These are phyloP conservation scores for Omphalea diandra DNA, from an alignment of 441 rosid genomes.

Conservation along the genomic window DNA sequence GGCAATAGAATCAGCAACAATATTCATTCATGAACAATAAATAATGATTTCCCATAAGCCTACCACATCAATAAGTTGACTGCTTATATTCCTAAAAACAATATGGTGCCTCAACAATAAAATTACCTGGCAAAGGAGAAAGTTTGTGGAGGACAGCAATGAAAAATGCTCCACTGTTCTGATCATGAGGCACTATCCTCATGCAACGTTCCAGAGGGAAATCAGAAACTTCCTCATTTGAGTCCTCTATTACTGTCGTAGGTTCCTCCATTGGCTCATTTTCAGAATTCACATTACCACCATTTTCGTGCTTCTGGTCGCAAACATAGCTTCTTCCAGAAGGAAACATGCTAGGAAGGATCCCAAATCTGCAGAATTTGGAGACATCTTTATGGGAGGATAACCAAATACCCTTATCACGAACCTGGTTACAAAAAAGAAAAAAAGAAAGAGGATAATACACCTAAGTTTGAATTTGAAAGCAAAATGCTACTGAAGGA, in stretches of 20 bases:
- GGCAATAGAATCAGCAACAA: background rate
- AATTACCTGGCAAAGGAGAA: slow-evolving; percentile 72
- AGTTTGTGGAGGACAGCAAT: slow-evolving; percentile 80
- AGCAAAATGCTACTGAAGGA: slow-evolving; percentile 3
- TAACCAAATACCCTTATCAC: slow-evolving; percentile 72
- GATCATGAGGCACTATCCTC: slow-evolving; percentile 97
- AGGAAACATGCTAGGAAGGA: slow-evolving; percentile 85
- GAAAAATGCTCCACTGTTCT: slow-evolving; percentile 96
- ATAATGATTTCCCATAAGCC: background rate
- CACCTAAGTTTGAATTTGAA: background rate
- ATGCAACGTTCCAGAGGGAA: slow-evolving; percentile 83
- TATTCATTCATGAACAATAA: too few species aligned
- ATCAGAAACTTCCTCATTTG: slow-evolving; percentile 62
- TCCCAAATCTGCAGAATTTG: slow-evolving; percentile 50
- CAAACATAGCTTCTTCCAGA: slow-evolving; percentile 46
- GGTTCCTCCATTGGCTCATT: slow-evolving; percentile 35
- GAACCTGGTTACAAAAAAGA: slow-evolving; percentile 50
- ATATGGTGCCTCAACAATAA: background rate
- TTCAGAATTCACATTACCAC: slow-evolving; percentile 32
- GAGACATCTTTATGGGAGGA: slow-evolving; percentile 64
- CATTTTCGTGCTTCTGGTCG: slow-evolving; percentile 35
- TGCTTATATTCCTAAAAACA: background rate
- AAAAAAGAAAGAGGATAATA: slow-evolving; percentile 15
- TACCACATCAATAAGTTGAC: background rate
- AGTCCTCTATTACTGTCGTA: slow-evolving; percentile 32